phyloP scores from a whole-genome alignment of 805 yeast species.

The Sugiyamaella mastotermitis region DNA sequence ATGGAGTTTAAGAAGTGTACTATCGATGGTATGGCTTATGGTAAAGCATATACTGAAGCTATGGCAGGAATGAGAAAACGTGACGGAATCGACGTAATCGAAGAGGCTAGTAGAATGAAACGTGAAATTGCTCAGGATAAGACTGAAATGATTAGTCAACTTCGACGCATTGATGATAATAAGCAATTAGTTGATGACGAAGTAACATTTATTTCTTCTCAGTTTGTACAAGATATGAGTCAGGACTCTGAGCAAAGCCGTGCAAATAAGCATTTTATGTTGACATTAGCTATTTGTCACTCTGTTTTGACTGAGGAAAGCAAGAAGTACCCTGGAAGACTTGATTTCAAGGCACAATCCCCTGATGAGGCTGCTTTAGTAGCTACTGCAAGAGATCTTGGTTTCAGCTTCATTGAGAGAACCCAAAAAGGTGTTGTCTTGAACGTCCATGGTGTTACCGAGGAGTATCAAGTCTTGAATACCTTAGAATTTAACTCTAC shows the following conservation, averaged over 20 bases:
- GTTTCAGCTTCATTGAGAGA: constrained; percentile 57
- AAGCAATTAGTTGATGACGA: constrained; percentile 47
- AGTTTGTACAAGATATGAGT: constrained; percentile 49
- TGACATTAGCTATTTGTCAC: constrained; percentile 69
- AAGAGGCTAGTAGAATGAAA: constrained; percentile 44
- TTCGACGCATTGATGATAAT: constrained; percentile 36
- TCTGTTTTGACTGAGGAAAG: constrained; percentile 64
- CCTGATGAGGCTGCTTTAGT: constrained; percentile 85
- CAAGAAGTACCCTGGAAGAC: constrained; percentile 28
- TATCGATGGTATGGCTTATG: constrained; percentile 62
- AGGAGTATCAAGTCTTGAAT: constrained; percentile 49
- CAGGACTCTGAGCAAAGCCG: constrained; percentile 39
- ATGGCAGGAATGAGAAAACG: constrained; percentile 63
- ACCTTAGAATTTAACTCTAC: constrained; percentile 66
- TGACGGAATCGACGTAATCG: constrained; percentile 55
- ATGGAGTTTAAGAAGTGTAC: constrained; percentile 83
- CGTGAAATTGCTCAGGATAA: constrained; percentile 41
- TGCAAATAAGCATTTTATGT: constrained; percentile 58
- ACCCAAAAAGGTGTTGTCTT: constrained; percentile 45
- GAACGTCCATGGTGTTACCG: constrained; percentile 41
- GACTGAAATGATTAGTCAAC: constrained; percentile 41
- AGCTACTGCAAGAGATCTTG: constrained; percentile 70
- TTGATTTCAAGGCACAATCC: constrained; percentile 72
- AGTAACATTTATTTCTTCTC: constrained; percentile 64
- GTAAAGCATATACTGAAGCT: constrained; percentile 72